Evolutionary conservation across 805 yeast species (phyloP).

Genomic region (Yamadazyma kitorensis): DNA sequence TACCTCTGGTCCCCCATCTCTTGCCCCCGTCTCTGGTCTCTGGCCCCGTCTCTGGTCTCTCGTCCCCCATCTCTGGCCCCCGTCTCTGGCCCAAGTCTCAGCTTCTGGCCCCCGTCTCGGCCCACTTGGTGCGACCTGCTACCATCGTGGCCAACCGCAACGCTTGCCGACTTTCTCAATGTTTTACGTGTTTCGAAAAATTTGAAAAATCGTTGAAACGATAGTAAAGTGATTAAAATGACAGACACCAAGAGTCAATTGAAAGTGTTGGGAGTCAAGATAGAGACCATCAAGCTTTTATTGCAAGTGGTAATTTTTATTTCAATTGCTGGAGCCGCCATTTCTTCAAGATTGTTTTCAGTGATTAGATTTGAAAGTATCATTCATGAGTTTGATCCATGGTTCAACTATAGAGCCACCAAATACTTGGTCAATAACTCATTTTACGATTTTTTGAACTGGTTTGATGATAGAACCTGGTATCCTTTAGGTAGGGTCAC

Average conservation of each 20-base stretch:
- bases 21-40: too few species aligned
- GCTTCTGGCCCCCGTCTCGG: too few species aligned
- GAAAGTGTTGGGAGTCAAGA: conserved; percentile 18
- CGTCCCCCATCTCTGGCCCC: too few species aligned
- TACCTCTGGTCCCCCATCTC: too few species aligned
- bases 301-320: conserved; percentile 67
- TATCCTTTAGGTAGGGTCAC: conserved; percentile 98
- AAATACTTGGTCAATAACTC: conserved; percentile 81
- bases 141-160: too few species aligned
- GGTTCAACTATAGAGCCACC: conserved; percentile 98
- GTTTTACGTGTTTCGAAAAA: too few species aligned
- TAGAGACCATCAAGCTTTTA: conserved; percentile 41
- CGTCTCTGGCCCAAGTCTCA: too few species aligned
- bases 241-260: not conserved
- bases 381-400: conserved; percentile 96
- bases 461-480: conserved; percentile 99
- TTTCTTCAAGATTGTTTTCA: conserved; percentile 90
- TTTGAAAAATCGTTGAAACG: too few species aligned
- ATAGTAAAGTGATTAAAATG: too few species aligned
- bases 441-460: conserved; percentile 87
- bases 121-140: too few species aligned
- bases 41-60: too few species aligned
- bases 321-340: conserved; percentile 85
- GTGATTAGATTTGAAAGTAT: conserved; percentile 94
- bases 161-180: too few species aligned